Base-by-base conservation (phyloP, 2,329 filamentous ascomycete genomes). In the Coniella vitis region DNA sequence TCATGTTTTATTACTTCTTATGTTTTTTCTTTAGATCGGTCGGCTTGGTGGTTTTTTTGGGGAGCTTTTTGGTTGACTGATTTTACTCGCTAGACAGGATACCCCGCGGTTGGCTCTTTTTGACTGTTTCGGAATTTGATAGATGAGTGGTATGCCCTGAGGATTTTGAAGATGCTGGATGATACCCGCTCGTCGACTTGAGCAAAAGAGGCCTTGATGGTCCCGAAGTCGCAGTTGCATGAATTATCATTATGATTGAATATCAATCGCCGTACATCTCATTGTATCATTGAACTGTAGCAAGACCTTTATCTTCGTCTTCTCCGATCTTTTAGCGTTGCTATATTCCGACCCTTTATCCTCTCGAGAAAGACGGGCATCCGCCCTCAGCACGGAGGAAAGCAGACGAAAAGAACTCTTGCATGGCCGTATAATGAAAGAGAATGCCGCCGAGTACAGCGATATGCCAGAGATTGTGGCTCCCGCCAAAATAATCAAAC, bases 371-470 rank as follows among this genome's bases (percentile, higher is more conserved):
- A 1, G 70, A 63, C 17, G 76, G 73, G 60, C 78, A 82, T n/a
- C 75, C 76, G 40, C 68, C 74, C 62, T 81, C 64, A 2, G 85
- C 86, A 52, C 85, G 77, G 56, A 74, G 68, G 66, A 91, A 91
- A 10, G 87, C 87, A 36, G 76, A 78, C 4, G 85, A 76, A 62
- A 98, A 98, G 67, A 98, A 93, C 48, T 90, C 80, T 66, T 96
- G 87, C 91, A 98, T 96, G 16, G 93, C 93, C 19, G 79, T 77
- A 69, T 97, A 98, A 67, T 98, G 93, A 65, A 95, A 97, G n/a
- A 97, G 68, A 50, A 98, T 98, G 10, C 93, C 93, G 14, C 90
- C 89, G 22, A 98, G 72, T 10, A 98, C 93, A 7, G 93, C 93
- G 31, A 95, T 69, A 67, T 98, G 93, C 93, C 93, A 98, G 51